Evolutionary conservation across 2,329 filamentous ascomycete species (phyloP), one percentile per base, ranked within the genome.

Genomic region (Fusarium metavorans): DNA sequence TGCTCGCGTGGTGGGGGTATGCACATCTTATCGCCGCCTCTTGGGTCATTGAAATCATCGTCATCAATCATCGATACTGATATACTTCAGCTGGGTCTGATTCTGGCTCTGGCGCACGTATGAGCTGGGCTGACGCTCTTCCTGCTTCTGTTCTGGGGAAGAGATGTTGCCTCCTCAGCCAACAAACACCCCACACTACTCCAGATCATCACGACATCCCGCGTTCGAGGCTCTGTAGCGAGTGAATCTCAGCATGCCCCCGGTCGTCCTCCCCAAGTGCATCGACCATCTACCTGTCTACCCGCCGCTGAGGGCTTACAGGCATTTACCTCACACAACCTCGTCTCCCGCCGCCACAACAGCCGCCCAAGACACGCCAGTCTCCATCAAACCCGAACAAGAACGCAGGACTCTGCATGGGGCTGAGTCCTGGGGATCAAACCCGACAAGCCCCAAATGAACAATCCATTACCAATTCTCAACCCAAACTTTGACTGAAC

Each of bases 381-480:
- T 61, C 39, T 52, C 57, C 52, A 58, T 59, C 63, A 74, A 72
- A 43, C 61, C 45, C 54, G 18, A 34, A 32, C 63, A 67, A 60
- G 67, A 43, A 41, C 37, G 50, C 63, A 35, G 14, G 9, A 64
- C 20, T 23, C 41, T 60, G 43, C 37, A 60, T 60, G 41, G 64
- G 35, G 61, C 48, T 32, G 27, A 56, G 32, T 58, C 39, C 60
- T 57, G 63, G 73, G 39, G 64, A 43, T 37, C 41, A 32, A 64
- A 61, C 45, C 67, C 73, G 73, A 71, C 57, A 45, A 73, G 64
- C 66, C 60, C 45, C 63, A 71, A 73, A 64, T 65, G 57, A 73
- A 50, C 61, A 75, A 71, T 75, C 66, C 48, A 75, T 75, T 75
- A 75, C 72, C 70, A 75, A 75, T 73, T 75, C 66, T 30, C 39